Conservation (phyloP, 2,329 filamentous ascomycete genomes). For the Cladosporium sp. region DNA sequence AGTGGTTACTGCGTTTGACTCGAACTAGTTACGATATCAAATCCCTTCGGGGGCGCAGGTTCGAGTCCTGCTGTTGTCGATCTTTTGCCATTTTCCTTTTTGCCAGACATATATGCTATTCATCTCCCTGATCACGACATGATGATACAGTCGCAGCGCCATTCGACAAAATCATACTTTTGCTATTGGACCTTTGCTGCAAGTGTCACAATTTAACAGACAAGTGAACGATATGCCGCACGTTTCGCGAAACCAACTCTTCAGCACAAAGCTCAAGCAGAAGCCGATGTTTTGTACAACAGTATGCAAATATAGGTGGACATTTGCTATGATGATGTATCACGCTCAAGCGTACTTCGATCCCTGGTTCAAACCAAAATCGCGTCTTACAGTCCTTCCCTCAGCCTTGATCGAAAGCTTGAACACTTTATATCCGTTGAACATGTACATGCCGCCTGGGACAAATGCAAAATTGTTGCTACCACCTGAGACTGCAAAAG, state of each 20-base stretch:
- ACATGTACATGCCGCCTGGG: slow-evolving; percentile 30
- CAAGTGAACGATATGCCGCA: no score
- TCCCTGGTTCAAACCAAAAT: slow-evolving; percentile 24
- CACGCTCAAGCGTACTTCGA: neutral
- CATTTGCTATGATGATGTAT: no score
- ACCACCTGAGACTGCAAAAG: slow-evolving; percentile 45
- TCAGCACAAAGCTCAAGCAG: no score
- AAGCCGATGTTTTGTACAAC: no score
- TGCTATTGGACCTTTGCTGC: no score
- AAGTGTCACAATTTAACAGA: no score
- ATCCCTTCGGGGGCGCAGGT: slow-evolving; percentile 16
- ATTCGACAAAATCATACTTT: no score
- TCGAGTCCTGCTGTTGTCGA: slow-evolving; percentile 15
- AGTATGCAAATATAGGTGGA: no score
- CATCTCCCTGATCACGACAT: no score
- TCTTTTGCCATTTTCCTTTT: neutral
- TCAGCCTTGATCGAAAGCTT: slow-evolving; percentile 31
- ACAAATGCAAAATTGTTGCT: slow-evolving; percentile 37
- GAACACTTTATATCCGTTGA: slow-evolving; percentile 31
- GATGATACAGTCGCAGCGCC: no score
- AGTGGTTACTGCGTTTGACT: slow-evolving; percentile 16
- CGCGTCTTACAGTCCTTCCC: slow-evolving; percentile 29
- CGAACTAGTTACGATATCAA: slow-evolving; percentile 10
- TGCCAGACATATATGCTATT: no score
- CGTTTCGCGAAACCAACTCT: no score